phyloP scores from a whole-genome alignment of 2,329 filamentous ascomycete species.

The Colletotrichum sp. region DNA sequence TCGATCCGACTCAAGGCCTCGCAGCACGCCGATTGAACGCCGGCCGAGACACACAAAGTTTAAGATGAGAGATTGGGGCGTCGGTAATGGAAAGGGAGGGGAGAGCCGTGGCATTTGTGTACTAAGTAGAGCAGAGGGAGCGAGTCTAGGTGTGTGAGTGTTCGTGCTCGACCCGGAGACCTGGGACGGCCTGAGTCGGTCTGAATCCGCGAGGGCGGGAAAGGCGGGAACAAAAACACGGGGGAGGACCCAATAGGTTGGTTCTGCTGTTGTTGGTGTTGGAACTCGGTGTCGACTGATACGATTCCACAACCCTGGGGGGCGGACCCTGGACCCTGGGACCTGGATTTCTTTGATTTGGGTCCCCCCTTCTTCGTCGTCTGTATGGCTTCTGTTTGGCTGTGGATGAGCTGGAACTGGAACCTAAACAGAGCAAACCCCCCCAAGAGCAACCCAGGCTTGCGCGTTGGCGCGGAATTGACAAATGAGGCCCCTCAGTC shows the following conservation, averaged over 20 bases:
- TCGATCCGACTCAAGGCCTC: background rate
- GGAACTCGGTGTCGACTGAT: background rate
- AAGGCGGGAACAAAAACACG: conserved; percentile 17
- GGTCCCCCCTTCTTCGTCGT: background rate
- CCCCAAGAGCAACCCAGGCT: background rate
- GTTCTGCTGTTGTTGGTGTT: conserved; percentile 9
- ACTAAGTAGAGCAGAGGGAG: background rate
- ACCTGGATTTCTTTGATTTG: conserved; percentile 1
- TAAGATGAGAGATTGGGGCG: background rate
- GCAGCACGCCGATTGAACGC: background rate
- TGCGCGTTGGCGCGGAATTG: background rate
- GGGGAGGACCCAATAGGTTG: conserved; percentile 18
- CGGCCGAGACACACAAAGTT: background rate
- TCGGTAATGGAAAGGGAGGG: background rate
- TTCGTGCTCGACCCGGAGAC: background rate
- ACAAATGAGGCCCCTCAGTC: background rate
- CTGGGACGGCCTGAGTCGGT: conserved; percentile 14
- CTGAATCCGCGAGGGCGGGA: conserved; percentile 20
- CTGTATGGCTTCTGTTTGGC: background rate
- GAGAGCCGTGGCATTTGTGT: background rate
- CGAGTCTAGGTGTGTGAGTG: background rate
- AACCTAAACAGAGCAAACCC: background rate
- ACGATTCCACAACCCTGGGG: background rate
- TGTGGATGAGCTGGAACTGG: background rate
- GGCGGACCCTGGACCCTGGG: conserved; percentile 10